Conservation (phyloP, 2,329 filamentous ascomycete genomes). For the Curvularia lunata region DNA sequence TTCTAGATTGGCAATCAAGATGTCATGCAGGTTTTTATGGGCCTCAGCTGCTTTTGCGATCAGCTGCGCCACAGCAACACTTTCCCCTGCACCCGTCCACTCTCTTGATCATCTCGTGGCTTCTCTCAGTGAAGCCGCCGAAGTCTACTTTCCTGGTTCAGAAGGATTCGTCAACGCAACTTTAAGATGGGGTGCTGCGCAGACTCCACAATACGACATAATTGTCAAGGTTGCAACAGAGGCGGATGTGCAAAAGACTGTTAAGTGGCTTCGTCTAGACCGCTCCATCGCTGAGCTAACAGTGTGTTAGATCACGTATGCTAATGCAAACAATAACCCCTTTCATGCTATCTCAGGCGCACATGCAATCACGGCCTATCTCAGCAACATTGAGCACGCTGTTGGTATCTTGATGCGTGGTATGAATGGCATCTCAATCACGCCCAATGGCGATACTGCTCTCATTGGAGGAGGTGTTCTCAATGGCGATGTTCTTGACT, state of each 20-base stretch:
- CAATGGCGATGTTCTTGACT: slow-evolving; percentile 33
- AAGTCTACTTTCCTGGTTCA: slow-evolving; percentile 19
- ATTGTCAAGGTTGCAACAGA: slow-evolving; percentile 31
- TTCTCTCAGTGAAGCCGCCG: slow-evolving; percentile 2
- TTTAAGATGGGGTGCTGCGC: slow-evolving; percentile 25
- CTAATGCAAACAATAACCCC: slow-evolving; percentile 32
- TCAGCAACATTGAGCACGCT: slow-evolving; percentile 35
- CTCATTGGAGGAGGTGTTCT: slow-evolving; percentile 35
- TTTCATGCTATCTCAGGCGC: slow-evolving; percentile 49
- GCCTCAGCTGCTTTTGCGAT: neutral
- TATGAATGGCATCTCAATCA: slow-evolving; percentile 34
- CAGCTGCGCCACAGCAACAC: neutral
- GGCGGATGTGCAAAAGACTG: slow-evolving; percentile 28
- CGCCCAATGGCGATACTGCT: slow-evolving; percentile 26
- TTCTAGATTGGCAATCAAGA: neutral
- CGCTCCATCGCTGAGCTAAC: neutral
- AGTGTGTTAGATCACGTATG: slow-evolving; percentile 23
- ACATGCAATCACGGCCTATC: slow-evolving; percentile 40
- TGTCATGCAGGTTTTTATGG: neutral
- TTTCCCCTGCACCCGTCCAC: neutral
- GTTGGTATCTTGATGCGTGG: slow-evolving; percentile 40
- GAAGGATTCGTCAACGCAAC: slow-evolving; percentile 19
- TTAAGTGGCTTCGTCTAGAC: slow-evolving; percentile 3
- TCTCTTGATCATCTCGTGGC: neutral
- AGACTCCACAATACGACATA: slow-evolving; percentile 23